Evolutionary conservation across 176 grass and related monocot species (phyloP).

Genomic region (Oryza glumipatula): DNA sequence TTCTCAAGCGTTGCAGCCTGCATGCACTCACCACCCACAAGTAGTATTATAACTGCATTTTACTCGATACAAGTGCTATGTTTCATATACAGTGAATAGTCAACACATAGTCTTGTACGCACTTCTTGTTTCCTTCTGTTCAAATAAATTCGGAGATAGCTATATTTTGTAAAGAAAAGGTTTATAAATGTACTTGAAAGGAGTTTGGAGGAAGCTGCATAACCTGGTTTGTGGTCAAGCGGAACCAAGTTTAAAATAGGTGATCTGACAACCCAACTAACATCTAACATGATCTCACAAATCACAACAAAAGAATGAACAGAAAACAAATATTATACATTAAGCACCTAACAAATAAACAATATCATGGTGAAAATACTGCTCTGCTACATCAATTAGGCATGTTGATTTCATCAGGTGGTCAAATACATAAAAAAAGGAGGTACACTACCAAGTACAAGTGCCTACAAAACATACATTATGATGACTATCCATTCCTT

Average conservation of each 20-base stretch:
- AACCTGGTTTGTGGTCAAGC: neutral
- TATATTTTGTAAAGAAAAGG: neutral
- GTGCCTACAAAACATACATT: neutral
- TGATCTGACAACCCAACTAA: neutral
- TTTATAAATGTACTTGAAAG: neutral
- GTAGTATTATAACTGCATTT: neutral
- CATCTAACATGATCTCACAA: neutral
- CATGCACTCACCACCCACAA: neutral
- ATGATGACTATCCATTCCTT: neutral
- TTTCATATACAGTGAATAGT: neutral
- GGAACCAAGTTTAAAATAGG: neutral
- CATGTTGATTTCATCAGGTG: constrained; percentile 8
- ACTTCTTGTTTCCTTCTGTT: neutral
- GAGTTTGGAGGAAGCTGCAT: neutral
- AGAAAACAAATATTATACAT: constrained; percentile 10
- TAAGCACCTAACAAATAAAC: constrained; percentile 11
- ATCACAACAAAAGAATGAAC: neutral
- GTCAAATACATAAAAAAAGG: neutral
- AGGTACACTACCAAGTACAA: neutral
- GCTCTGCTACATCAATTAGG: neutral
- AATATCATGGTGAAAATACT: constrained; percentile 7
- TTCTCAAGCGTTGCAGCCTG: neutral
- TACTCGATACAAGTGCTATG: neutral
- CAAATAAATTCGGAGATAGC: neutral
- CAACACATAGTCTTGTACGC: neutral